Evolutionary conservation across 179 eudicot species (phyloP).

Genomic region (Spinacia oleracea): DNA sequence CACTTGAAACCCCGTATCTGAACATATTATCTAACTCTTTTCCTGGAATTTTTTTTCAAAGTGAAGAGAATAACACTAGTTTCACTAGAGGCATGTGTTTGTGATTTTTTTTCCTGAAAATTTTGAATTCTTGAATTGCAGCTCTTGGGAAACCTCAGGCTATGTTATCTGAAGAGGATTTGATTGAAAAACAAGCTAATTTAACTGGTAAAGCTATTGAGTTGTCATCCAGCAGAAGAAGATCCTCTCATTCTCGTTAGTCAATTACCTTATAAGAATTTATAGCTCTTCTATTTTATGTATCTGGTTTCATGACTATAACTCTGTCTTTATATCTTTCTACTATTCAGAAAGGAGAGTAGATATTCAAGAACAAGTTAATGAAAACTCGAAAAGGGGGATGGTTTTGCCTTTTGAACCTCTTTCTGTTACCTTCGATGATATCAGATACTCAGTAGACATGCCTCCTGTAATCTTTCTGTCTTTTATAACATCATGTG

Average conservation of each 20-base stretch:
- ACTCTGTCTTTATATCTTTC: not conserved
- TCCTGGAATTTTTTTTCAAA: not conserved
- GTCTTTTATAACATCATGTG: not conserved
- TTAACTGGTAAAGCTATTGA: slow-evolving; percentile 41
- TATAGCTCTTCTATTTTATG: not conserved
- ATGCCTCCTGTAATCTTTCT: slow-evolving; percentile 60
- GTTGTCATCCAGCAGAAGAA: slow-evolving; percentile 39
- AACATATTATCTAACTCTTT: too few species aligned
- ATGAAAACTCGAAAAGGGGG: slow-evolving; percentile 44
- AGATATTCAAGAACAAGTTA: slow-evolving; percentile 32
- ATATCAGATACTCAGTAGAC: slow-evolving; percentile 70
- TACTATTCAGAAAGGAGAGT: slow-evolving; percentile 27
- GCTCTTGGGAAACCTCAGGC: slow-evolving; percentile 71
- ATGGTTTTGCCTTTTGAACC: slow-evolving; percentile 81
- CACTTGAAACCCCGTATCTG: not conserved
- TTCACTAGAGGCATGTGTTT: not conserved
- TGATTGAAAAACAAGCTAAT: slow-evolving; percentile 50
- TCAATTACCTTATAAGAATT: slow-evolving; percentile 1
- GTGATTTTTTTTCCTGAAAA: slow-evolving; percentile 4
- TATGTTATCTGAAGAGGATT: slow-evolving; percentile 51
- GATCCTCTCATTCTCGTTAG: slow-evolving; percentile 46
- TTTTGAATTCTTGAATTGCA: slow-evolving; percentile 37
- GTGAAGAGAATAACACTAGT: not conserved
- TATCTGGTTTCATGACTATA: not conserved
- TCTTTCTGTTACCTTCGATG: slow-evolving; percentile 66